phyloP scores from a whole-genome alignment of 768 basidiomycete genomes.

The Suillus plorans region DNA sequence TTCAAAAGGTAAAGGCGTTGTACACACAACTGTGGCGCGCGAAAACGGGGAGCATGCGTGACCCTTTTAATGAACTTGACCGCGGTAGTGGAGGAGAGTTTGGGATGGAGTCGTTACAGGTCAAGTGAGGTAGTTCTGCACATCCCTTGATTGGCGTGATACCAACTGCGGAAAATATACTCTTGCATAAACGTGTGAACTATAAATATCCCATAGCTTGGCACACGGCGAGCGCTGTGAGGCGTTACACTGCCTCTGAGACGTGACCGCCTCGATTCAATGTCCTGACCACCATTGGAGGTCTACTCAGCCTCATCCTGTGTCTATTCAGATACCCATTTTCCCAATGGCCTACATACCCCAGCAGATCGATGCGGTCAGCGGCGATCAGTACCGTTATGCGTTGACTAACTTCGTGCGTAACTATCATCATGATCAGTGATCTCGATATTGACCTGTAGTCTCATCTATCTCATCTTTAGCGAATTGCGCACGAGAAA shows the following conservation, averaged over 20 bases:
- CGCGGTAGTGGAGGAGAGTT: constrained; percentile 43
- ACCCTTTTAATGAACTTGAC: constrained; percentile 67
- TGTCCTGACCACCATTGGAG: not conserved
- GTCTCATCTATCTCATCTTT: constrained; percentile 7
- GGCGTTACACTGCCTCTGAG: not conserved
- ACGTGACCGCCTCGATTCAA: too few species aligned
- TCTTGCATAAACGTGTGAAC: not conserved
- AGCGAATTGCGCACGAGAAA: constrained; percentile 88
- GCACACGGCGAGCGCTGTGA: not conserved
- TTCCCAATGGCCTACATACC: constrained; percentile 19
- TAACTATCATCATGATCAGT: constrained; percentile 13
- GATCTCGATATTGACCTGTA: not conserved
- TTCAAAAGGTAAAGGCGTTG: constrained; percentile 72
- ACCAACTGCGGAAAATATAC: not conserved
- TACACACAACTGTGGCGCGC: constrained; percentile 80
- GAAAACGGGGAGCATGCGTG: constrained; percentile 79
- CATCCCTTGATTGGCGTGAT: not conserved
- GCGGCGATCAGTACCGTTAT: constrained; percentile 75
- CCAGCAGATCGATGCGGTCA: constrained; percentile 32
- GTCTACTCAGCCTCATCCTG: not conserved
- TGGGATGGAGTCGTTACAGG: constrained; percentile 36
- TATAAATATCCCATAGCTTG: not conserved
- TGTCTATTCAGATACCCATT: not conserved
- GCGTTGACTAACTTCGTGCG: constrained; percentile 80
- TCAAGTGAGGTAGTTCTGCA: constrained; percentile 14